Evolutionary conservation across 768 basidiomycete genomes (phyloP).

Genomic region (Tylopilus sp.): DNA sequence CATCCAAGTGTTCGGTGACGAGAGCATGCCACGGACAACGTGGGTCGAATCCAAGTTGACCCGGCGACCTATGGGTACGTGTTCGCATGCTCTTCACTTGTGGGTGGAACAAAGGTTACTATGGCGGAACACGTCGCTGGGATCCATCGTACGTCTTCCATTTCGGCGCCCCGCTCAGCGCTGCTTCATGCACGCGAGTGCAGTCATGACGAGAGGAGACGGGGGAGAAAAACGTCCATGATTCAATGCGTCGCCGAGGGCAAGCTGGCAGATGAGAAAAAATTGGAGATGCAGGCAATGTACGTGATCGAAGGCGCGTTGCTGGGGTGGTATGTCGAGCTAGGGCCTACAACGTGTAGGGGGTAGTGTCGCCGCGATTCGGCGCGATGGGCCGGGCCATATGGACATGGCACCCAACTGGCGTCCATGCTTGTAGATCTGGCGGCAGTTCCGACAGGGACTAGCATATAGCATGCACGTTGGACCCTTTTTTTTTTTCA

Average conservation of each 20-base stretch:
- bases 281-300: not conserved
- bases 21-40: slow-evolving; percentile 8
- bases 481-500: too few species aligned
- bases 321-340: not conserved
- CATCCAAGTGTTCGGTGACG: slow-evolving; percentile 2
- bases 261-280: slow-evolving; percentile 14
- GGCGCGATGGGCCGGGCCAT: too few species aligned
- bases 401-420: too few species aligned
- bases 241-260: not conserved
- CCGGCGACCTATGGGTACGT: too few species aligned
- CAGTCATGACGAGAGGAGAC: not conserved
- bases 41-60: not conserved
- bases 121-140: slow-evolving; percentile 4
- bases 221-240: not conserved
- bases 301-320: slow-evolving; percentile 2
- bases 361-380: too few species aligned
- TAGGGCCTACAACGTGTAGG: slow-evolving; percentile 15
- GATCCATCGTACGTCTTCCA: slow-evolving; percentile 11
- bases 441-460: too few species aligned
- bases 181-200: too few species aligned
- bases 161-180: slow-evolving; percentile 3
- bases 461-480: too few species aligned
- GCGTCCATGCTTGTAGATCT: too few species aligned
- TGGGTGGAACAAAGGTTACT: not conserved
- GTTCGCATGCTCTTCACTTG: not conserved